phyloP scores from a whole-genome alignment of 2,329 filamentous ascomycete genomes.

The Cladosporium sp. region DNA sequence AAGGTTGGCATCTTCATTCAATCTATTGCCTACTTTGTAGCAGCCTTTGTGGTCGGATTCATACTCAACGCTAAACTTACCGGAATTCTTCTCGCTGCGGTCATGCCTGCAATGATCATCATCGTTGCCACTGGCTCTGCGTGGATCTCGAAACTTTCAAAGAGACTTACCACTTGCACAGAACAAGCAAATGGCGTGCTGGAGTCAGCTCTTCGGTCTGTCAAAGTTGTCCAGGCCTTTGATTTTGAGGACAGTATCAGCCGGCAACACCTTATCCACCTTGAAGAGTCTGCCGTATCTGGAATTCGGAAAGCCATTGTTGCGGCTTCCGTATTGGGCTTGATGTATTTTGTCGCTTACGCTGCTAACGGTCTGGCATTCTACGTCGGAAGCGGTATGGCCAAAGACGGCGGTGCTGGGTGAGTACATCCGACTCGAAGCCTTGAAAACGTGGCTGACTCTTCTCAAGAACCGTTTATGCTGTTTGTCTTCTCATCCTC shows the following conservation, averaged over 20 bases:
- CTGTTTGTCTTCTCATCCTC: constrained; percentile 64
- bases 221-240: constrained; percentile 52
- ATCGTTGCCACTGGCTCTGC: constrained; percentile 47
- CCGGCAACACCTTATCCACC: constrained; percentile 38
- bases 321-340: constrained; percentile 44
- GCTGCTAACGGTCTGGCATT: constrained; percentile 49
- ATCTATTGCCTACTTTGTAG: constrained; percentile 48
- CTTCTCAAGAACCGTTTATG: constrained; percentile 51
- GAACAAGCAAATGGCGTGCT: constrained; percentile 47
- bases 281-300: constrained; percentile 38
- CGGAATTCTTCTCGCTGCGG: constrained; percentile 45
- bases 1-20: constrained; percentile 50
- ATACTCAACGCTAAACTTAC: constrained; percentile 45
- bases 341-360: constrained; percentile 48
- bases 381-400: constrained; percentile 43
- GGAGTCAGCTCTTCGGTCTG: constrained; percentile 47
- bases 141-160: constrained; percentile 42
- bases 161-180: constrained; percentile 39
- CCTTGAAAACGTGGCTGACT: background rate
- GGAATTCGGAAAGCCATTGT: constrained; percentile 44
- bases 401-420: constrained; percentile 42
- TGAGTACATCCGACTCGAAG: background rate
- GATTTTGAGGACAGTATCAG: constrained; percentile 44
- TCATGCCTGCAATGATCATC: constrained; percentile 51
- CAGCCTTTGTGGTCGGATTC: constrained; percentile 49